A percentile compares a stretch with the other conserved stretches of the same genome.
phyloP scores from a whole-genome alignment of 768 basidiomycete genomes.

The Podaxis sp. region DNA sequence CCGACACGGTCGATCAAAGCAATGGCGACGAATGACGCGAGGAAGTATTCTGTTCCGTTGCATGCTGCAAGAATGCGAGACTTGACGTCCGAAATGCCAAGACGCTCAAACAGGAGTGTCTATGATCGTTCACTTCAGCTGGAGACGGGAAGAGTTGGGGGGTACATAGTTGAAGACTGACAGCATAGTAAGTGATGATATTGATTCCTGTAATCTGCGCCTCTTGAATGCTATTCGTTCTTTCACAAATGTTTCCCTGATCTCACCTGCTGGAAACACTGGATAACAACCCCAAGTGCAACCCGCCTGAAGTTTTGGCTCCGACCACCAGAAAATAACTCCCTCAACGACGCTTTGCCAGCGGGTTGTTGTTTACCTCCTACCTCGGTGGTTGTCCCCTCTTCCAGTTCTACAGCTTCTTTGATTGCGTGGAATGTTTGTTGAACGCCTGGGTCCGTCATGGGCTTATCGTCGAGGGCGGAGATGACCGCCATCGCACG shows the following conservation, averaged over 20 bases:
- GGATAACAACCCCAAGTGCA: conserved; percentile 52
- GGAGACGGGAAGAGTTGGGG: neutral
- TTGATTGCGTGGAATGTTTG: conserved; percentile 41
- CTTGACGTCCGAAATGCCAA: conserved; percentile 58
- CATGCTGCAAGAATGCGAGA: conserved; percentile 64
- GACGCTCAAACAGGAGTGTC: conserved; percentile 56
- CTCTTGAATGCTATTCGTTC: neutral
- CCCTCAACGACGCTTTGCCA: conserved; percentile 40
- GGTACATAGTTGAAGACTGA: conserved; percentile 13
- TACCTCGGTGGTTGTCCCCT: neutral
- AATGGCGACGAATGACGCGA: conserved; percentile 72
- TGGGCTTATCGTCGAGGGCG: conserved; percentile 55
- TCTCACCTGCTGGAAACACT: conserved; percentile 61
- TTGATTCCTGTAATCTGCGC: conserved; percentile 59
- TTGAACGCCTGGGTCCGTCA: conserved; percentile 45
- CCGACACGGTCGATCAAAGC: conserved; percentile 72
- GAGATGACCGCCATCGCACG: conserved; percentile 62
- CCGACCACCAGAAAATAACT: conserved; percentile 55
- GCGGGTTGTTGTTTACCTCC: conserved; percentile 2
- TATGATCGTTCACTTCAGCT: conserved; percentile 22
- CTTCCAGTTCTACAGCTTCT: conserved; percentile 9
- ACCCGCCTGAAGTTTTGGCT: conserved; percentile 63
- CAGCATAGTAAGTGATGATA: conserved; percentile 59
- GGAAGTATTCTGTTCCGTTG: conserved; percentile 71
- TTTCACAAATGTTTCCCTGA: neutral